Conservation (phyloP, 768 basidiomycete genomes). For the Pulveroboletus sp. region DNA sequence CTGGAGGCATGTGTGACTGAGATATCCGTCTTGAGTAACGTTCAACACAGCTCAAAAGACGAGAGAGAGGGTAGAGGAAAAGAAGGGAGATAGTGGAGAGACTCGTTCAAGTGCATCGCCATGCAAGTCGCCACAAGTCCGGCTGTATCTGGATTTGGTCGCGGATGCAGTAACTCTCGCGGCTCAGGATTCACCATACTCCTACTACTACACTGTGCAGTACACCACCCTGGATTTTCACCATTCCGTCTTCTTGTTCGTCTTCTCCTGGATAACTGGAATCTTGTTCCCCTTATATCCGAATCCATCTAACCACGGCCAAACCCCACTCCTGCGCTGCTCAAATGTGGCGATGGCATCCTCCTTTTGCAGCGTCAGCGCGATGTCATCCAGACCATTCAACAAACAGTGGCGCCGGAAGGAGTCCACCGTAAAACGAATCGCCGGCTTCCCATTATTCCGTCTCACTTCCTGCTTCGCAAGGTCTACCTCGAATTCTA, state of each 20-base stretch:
- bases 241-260: conserved; percentile 65
- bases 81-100: not conserved
- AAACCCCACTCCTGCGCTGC: conserved; percentile 62
- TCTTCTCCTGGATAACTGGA: conserved; percentile 42
- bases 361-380: conserved; percentile 81
- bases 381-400: conserved; percentile 96
- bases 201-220: not conserved
- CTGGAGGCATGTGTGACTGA: conserved; percentile 15
- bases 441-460: conserved; percentile 62
- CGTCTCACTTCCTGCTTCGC: conserved; percentile 77
- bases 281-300: conserved; percentile 82
- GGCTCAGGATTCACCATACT: conserved; percentile 4
- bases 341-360: conserved; percentile 77
- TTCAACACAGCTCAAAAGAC: not conserved
- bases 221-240: conserved; percentile 28
- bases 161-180: conserved; percentile 16
- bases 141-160: conserved; percentile 6
- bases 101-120: conserved; percentile 3
- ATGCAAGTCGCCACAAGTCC: conserved; percentile 4
- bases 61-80: not conserved
- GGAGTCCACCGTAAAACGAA: conserved; percentile 77
- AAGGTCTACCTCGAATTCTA: conserved; percentile 80
- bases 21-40: not conserved
- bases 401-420: conserved; percentile 93
- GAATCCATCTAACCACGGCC: conserved; percentile 98